These are phyloP conservation scores for Pyricularia sp. DNA, from an alignment of 2,329 filamentous ascomycete genomes.

Conservation along the genomic window DNA sequence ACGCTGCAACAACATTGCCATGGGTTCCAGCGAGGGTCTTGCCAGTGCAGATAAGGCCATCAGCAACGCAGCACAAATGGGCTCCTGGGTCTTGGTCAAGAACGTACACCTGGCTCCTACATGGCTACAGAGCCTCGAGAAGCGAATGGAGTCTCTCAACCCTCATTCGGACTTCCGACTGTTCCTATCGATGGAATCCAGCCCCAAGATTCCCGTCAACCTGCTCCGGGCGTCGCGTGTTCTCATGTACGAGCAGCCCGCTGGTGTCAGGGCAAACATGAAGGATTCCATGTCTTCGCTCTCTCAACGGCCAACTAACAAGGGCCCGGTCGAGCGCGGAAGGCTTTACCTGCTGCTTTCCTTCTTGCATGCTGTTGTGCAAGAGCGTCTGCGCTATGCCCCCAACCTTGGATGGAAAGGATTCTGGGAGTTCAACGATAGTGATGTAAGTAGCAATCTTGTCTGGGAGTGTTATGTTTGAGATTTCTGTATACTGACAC, in stretches of 20 bases:
- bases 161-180: conserved; percentile 87
- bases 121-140: conserved; percentile 95
- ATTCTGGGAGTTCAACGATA: conserved; percentile 99
- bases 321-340: conserved; percentile 82
- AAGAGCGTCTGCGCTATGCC: conserved; percentile 89
- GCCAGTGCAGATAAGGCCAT: conserved; percentile 94
- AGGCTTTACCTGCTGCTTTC: conserved; percentile 84
- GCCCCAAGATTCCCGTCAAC: conserved; percentile 93
- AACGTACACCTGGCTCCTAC: conserved; percentile 94
- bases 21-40: conserved; percentile 94
- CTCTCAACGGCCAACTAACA: conserved; percentile 57
- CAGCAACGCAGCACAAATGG: conserved; percentile 79
- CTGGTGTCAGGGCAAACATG: conserved; percentile 95
- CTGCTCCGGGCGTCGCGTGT: conserved; percentile 86
- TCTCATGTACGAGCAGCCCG: conserved; percentile 96
- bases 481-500: conserved; percentile 11
- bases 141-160: conserved; percentile 90
- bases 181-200: conserved; percentile 97
- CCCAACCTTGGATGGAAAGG: conserved; percentile 94
- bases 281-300: conserved; percentile 88
- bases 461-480: background rate
- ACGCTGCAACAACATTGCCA: conserved; percentile 92
- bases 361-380: conserved; percentile 91
- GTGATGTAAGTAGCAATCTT: conserved; percentile 64
- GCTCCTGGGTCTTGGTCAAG: conserved; percentile 96